Evolutionary conservation across 2,329 filamentous ascomycete species (phyloP), one percentile per base, ranked within the genome.

Genomic region (Tolypocladium cylindrosporum): DNA sequence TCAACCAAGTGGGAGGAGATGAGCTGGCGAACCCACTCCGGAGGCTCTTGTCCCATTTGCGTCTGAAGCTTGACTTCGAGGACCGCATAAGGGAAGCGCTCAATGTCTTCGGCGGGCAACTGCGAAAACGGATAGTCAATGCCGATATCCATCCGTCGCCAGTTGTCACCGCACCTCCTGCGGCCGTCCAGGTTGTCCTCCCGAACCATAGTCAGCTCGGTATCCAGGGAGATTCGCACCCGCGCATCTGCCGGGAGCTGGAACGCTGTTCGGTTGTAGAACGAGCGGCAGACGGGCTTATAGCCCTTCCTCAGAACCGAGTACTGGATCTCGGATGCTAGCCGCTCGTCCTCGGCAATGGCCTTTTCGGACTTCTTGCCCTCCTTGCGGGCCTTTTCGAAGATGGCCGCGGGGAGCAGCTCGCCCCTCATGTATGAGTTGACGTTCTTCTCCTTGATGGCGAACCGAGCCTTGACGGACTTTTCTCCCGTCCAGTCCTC

Each of bases 401-500:
- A 97, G n/a, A 95, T 84, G 60, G 90, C 86, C 42, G 88, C 85
- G 0, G 94, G 92, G 2, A 91, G 90, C 68, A 96, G 81, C 66
- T 91, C 86, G 57, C 94, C 94, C 55, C 81, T 81, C 73, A 99
- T 78, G 71, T 92, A 99, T 16, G 90, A 82, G 69, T 97, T 97
- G 68, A 99, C 88, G 62, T 97, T 90, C 81, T 99, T 99, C 77
- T 99, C 94, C 77, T 99, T 97, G 63, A 94, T 80, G 10, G 89
- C 82, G 69, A 99, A 99, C 50, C 94, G 89, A 50, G 94, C 93
- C 77, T 99, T 99, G 75, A 99, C 94, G 1, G 93, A 97, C 76
- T 97, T 96, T 72, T 99, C 94, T 59, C 94, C 94, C 0, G 94
- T 99, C 94, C 94, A 99, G 72, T 99, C 94, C 73, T 99, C 94